Percentiles rank a stretch among this genome's conserved stretches.
These are phyloP conservation scores for Mangifera indica DNA, from an alignment of 345 rosid species.

Conservation along the genomic window DNA sequence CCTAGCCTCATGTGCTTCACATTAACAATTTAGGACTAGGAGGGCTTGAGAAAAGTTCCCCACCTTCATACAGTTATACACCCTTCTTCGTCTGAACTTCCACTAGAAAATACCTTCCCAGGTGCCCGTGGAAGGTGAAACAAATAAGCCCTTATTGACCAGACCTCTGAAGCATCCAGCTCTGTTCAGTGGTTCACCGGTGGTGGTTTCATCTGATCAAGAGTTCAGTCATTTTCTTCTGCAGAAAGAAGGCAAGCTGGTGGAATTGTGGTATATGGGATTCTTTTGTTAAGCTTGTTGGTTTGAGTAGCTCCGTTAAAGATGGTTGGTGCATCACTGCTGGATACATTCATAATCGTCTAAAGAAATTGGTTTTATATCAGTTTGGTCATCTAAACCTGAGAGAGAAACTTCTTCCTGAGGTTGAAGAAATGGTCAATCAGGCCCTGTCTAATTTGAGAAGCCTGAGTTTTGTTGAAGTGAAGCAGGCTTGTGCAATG, in stretches of 20 bases:
- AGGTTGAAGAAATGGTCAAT: slow-evolving; percentile 1
- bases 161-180: too few species aligned
- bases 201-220: slow-evolving; percentile 23
- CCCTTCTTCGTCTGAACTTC: too few species aligned
- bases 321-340: background rate
- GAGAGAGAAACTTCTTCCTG: slow-evolving; percentile 2
- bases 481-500: slow-evolving; percentile 15
- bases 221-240: slow-evolving; percentile 27
- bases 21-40: too few species aligned
- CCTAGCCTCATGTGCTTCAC: too few species aligned
- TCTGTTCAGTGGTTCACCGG: slow-evolving; percentile 25
- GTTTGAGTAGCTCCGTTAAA: slow-evolving; percentile 1
- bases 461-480: background rate
- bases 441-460: slow-evolving; percentile 13
- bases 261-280: slow-evolving; percentile 26
- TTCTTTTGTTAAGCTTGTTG: slow-evolving; percentile 15
- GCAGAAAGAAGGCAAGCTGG: slow-evolving; percentile 29
- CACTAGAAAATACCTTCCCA: too few species aligned
- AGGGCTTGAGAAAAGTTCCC: too few species aligned
- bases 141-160: too few species aligned
- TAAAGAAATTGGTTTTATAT: slow-evolving; percentile 6
- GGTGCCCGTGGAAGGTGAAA: too few species aligned
- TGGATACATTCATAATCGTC: background rate
- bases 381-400: slow-evolving; percentile 12
- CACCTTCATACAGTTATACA: too few species aligned